Conservation (phyloP, 148 eudicot genomes). For the Mesembryanthemum crystallinum region DNA sequence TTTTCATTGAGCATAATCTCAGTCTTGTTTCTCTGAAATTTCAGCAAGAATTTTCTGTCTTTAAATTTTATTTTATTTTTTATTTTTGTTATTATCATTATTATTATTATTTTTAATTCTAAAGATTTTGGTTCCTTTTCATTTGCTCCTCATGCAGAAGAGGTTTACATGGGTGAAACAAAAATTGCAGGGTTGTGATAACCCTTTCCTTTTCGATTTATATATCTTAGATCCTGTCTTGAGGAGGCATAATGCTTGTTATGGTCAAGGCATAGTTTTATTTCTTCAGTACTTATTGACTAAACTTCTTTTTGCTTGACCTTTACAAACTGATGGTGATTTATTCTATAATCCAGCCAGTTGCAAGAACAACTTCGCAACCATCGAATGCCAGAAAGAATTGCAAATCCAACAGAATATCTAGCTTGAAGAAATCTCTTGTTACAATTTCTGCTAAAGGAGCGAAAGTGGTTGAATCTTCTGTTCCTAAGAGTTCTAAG, state of each 20-base stretch:
- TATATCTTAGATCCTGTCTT: neutral
- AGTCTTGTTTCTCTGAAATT: neutral
- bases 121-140: neutral
- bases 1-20: neutral
- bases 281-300: neutral
- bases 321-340: neutral
- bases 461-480: constrained; percentile 27
- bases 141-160: neutral
- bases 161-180: neutral
- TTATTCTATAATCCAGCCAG: constrained; percentile 40
- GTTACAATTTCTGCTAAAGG: constrained; percentile 33
- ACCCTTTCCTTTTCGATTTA: neutral
- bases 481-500: constrained; percentile 25
- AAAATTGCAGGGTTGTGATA: neutral
- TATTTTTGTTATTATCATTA: too few species aligned
- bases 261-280: too few species aligned
- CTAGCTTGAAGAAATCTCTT: constrained; percentile 26
- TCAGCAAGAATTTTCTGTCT: neutral
- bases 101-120: too few species aligned
- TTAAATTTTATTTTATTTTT: neutral
- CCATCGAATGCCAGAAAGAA: constrained; percentile 29
- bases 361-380: constrained; percentile 30
- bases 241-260: neutral
- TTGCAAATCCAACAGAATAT: constrained; percentile 33
- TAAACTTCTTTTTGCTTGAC: neutral